Conservation (phyloP, 2,329 filamentous ascomycete genomes). For the Epichloe sylvatica region DNA sequence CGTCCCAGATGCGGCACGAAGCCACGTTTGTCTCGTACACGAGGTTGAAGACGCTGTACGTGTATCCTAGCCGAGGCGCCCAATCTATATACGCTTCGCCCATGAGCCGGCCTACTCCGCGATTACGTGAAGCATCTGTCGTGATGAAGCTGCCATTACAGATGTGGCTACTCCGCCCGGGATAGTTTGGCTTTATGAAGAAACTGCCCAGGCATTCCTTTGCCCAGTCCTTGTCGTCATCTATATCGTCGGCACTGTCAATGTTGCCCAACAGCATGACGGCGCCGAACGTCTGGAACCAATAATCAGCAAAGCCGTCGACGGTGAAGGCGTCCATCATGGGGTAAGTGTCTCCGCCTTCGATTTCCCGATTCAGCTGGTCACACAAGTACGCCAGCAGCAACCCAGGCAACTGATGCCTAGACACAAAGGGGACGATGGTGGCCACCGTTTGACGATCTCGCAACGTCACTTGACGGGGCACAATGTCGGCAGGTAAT, state of each 20-base stretch:
- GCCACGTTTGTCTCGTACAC: slow-evolving; percentile 91
- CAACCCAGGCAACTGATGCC: slow-evolving; percentile 58
- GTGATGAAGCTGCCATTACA: slow-evolving; percentile 76
- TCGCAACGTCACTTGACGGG: slow-evolving; percentile 66
- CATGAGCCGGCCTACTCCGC: slow-evolving; percentile 62
- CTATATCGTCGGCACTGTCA: slow-evolving; percentile 42
- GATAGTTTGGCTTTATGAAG: slow-evolving; percentile 90
- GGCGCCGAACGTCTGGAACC: slow-evolving; percentile 82
- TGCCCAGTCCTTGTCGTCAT: slow-evolving; percentile 57
- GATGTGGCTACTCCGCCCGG: slow-evolving; percentile 77
- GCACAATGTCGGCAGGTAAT: slow-evolving; percentile 54
- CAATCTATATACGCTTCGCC: slow-evolving; percentile 65
- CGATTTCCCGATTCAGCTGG: slow-evolving; percentile 80
- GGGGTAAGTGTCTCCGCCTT: slow-evolving; percentile 82
- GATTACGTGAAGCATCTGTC: slow-evolving; percentile 57
- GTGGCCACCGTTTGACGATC: slow-evolving; percentile 76
- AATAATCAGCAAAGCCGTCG: slow-evolving; percentile 68
- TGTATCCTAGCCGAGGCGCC: slow-evolving; percentile 71
- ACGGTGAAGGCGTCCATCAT: slow-evolving; percentile 65
- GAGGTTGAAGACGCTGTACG: slow-evolving; percentile 86
- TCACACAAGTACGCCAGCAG: slow-evolving; percentile 66
- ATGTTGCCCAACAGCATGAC: slow-evolving; percentile 76
- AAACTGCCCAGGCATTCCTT: slow-evolving; percentile 77
- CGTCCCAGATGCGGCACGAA: slow-evolving; percentile 83
- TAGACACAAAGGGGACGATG: slow-evolving; percentile 68